Conservation (phyloP, 768 basidiomycete species). For the Amanita exitialis region DNA sequence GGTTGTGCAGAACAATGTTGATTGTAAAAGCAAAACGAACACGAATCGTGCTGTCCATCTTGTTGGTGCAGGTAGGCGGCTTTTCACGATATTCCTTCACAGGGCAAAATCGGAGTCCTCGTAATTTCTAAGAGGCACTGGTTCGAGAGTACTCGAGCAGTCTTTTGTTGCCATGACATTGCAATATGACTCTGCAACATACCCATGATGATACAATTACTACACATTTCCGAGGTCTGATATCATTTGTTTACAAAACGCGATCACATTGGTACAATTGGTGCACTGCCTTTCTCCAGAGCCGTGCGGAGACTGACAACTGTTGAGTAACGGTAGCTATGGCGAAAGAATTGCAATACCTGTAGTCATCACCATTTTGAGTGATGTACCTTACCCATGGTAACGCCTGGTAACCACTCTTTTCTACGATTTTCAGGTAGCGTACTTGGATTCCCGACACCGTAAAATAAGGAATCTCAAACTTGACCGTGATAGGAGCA, state of each 20-base stretch:
- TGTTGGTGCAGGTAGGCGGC: too few species aligned
- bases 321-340: not conserved
- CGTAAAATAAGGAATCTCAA: constrained; percentile 98
- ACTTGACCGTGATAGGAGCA: constrained; percentile 93
- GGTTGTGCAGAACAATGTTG: too few species aligned
- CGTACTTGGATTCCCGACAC: constrained; percentile 96
- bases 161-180: not conserved
- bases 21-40: too few species aligned
- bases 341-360: constrained; percentile 28
- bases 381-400: constrained; percentile 96
- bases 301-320: constrained; percentile 55
- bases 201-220: too few species aligned
- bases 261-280: constrained; percentile 41
- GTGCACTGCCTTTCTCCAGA: constrained; percentile 61
- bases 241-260: not conserved
- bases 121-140: not conserved
- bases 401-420: constrained; percentile 92
- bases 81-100: too few species aligned
- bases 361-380: constrained; percentile 87
- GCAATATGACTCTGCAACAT: not conserved
- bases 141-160: too few species aligned
- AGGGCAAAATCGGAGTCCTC: not conserved
- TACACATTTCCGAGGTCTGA: too few species aligned
- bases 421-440: constrained; percentile 97
- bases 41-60: too few species aligned